Conservation (phyloP, 176 grass and related monocot genomes). For the Tuctoria greenei region DNA sequence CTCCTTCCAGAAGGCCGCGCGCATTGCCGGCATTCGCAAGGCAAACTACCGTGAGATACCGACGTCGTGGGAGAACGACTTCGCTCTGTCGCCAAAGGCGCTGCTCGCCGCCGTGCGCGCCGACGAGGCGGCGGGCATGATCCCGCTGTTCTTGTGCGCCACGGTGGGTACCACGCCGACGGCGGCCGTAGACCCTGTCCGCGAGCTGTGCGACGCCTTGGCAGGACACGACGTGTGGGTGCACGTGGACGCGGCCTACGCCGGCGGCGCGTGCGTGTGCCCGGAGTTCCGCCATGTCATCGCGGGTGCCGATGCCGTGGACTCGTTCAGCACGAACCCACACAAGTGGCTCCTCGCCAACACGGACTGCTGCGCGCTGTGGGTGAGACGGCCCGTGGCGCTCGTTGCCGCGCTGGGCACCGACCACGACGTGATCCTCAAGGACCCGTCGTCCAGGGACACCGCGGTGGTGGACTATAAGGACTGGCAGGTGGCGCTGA, state of each 20-base stretch:
- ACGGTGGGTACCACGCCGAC: constrained; percentile 47
- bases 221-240: constrained; percentile 29
- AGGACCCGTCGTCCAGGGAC: constrained; percentile 7
- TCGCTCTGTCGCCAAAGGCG: not conserved
- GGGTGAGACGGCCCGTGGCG: constrained; percentile 23
- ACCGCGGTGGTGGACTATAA: constrained; percentile 63
- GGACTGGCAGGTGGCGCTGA: constrained; percentile 68
- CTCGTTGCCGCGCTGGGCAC: constrained; percentile 46
- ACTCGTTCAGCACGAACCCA: constrained; percentile 55
- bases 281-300: constrained; percentile 41
- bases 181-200: constrained; percentile 41
- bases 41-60: too few relatives aligned
- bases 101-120: constrained; percentile 21
- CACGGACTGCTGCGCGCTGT: constrained; percentile 69
- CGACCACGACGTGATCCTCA: constrained; percentile 45
- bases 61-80: not conserved
- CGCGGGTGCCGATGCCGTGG: constrained; percentile 26
- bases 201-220: constrained; percentile 29
- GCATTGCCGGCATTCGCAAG: constrained; percentile 4
- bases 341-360: constrained; percentile 63
- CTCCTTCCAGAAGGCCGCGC: constrained; percentile 49
- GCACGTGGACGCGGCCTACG: constrained; percentile 56
- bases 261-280: constrained; percentile 42
- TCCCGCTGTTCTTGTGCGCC: constrained; percentile 47
- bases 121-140: constrained; percentile 16